Base-by-base conservation (phyloP, 129 eudicot species). In the Saposhnikovia divaricata region DNA sequence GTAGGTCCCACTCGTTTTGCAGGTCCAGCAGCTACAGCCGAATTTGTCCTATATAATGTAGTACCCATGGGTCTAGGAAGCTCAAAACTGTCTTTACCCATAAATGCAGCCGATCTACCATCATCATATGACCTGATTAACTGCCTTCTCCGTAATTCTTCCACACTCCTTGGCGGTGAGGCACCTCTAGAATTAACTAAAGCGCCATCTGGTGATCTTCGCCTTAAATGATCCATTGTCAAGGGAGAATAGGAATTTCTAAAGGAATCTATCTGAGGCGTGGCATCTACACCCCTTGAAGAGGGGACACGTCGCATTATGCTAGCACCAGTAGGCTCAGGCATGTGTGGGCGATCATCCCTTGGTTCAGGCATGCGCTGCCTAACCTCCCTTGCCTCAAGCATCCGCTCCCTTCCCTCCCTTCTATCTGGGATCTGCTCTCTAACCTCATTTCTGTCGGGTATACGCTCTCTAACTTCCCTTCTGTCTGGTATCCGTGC, bases 201-300 rank as follows among this genome's bases (percentile, higher is more conserved):
- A 70, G 79, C 79, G 65, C 84, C 83, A 81, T 88, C 97, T 0
- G 97, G 93, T 75, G 98, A 89, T 89, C 91, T 90, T 79, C 82
- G 89, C 84, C 96, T 87, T 48, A 94, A 75, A 51, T 87, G 85
- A 48, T 91, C 96, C 87, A 89, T 79, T 15, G 89, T 84, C 98
- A 93, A 91, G 1, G 92, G 87, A 74, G 97, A 87, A 83, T 85
- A 85, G 43, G 90, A 78, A 86, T 59, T 80, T 76, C 87, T 84
- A 39, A 82, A 77, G 6, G 83, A 74, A 40, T 81, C 89, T 87
- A 79, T 37, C 74, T 80, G 84, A 50, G 86, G 82, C 9, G 84
- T 83, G 71, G 80, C 83, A 83, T 81, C 88, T 21, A 85, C 72
- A 70, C 75, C 84, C 83, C 96, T 85, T 51, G 83, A 23, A 74